A percentile compares a stretch with the other conserved stretches of the same genome.
phyloP scores from a whole-genome alignment of 2,329 filamentous ascomycete species.

The Pseudogymnoascus sp. region DNA sequence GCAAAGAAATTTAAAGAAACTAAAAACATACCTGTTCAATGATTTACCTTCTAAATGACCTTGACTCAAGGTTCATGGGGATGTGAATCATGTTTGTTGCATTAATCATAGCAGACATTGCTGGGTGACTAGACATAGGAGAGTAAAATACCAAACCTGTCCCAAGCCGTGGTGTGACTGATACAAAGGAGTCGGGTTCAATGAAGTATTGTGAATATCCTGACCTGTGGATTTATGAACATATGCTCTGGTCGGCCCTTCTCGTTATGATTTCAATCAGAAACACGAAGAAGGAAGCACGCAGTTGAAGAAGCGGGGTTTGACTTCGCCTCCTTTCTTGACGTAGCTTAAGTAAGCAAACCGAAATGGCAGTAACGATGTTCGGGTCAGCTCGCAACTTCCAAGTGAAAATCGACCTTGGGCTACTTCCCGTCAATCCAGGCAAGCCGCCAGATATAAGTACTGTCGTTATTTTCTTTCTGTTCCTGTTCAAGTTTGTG shows the following conservation, averaged over 20 bases:
- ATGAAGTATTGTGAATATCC: not conserved
- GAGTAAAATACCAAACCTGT: not conserved
- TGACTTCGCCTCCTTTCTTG: not conserved
- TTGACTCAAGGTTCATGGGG: not conserved
- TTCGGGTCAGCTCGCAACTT: not conserved
- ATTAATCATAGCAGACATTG: not conserved
- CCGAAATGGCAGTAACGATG: not conserved
- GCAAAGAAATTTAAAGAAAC: not conserved
- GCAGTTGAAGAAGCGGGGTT: not conserved
- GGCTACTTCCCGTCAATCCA: not conserved
- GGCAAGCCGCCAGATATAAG: not conserved
- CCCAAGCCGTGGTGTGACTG: not conserved
- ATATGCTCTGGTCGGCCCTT: not conserved
- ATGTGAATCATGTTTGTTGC: not conserved
- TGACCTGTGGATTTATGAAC: not conserved
- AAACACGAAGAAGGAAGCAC: not conserved
- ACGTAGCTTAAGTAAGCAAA: not conserved
- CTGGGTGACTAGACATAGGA: not conserved
- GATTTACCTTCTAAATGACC: not conserved
- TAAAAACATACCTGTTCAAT: not conserved
- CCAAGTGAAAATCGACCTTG: not conserved
- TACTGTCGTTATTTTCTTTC: not conserved
- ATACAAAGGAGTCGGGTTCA: not conserved
- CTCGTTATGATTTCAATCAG: not conserved
- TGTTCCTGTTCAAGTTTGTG: not conserved